Base-by-base conservation (phyloP, 1,284 basidiomycete genomes). In the Austropuccinia psidii region DNA sequence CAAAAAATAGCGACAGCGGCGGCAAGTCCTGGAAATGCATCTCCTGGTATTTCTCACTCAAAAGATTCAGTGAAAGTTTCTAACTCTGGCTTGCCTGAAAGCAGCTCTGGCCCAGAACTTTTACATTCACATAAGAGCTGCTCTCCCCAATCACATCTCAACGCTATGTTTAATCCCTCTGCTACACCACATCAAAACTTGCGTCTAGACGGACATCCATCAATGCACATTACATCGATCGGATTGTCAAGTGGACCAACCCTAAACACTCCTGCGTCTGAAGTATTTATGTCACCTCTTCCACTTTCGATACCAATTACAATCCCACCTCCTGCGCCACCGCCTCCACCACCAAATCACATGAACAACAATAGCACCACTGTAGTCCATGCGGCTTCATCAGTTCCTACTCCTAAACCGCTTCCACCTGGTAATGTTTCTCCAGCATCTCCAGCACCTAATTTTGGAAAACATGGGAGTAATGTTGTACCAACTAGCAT, bases 281-380 rank as follows among this genome's bases (percentile, higher is more conserved):
- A 70, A 27, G 68, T 70, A 13, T 70, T 70, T 45, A 58, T 35
- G 43, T 70, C 68, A 4, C 68, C 68, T 4, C 68, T 70, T 50
- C 68, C 68, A 19, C 54, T 61, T 31, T 70, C 68, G n/a, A 52
- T 70, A 24, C 68, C 68, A 9, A 70, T 70, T 33, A 70, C 68
- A 41, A 70, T 70, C 17, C 68, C 68, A 8, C 68, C 68, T 19
- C 68, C 68, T 2, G 68, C 68, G 19, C 68, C 68, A 55, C 68
- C 68, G 11, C 68, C 68, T 31, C 68, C 68, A 31, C 68, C 68
- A 24, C 68, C 68, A 6, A 58, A 43, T 43, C 68, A 58, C 19
- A 21, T 45, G n/a, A 68, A 55, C 66, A 13, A 27, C 43, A 11
- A 41, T 43, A 43, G 55, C 21, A 21, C 29, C 43, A 41, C 11